These are phyloP conservation scores for Colletotrichum sidae DNA, from an alignment of 2,329 filamentous ascomycete genomes.

Conservation along the genomic window DNA sequence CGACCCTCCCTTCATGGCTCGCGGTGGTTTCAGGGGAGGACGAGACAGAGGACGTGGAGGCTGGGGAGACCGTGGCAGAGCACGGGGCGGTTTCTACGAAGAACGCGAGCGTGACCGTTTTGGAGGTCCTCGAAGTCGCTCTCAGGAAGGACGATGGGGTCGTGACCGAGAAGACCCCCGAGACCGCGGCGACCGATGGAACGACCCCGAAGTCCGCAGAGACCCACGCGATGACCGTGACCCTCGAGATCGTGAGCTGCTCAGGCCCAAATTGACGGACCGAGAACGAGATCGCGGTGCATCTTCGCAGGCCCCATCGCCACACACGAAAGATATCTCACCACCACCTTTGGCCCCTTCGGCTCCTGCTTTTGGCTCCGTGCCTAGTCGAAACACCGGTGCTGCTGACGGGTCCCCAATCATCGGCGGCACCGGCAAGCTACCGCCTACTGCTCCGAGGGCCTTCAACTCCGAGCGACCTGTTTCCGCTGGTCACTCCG, in stretches of 20 bases:
- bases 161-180: constrained; percentile 66
- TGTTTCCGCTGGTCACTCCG: constrained; percentile 53
- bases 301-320: constrained; percentile 60
- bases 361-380: constrained; percentile 68
- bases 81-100: constrained; percentile 65
- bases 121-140: constrained; percentile 68
- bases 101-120: constrained; percentile 70
- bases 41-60: constrained; percentile 66
- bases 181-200: constrained; percentile 57
- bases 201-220: constrained; percentile 53
- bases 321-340: constrained; percentile 63
- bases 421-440: constrained; percentile 54
- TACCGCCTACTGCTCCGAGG: constrained; percentile 65
- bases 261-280: constrained; percentile 61
- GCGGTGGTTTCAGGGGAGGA: constrained; percentile 64
- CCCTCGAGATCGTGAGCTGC: constrained; percentile 56
- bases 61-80: constrained; percentile 58
- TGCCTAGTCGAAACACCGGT: constrained; percentile 59
- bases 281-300: constrained; percentile 47
- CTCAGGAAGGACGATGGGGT: constrained; percentile 71
- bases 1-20: constrained; percentile 68
- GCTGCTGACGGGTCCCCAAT: constrained; percentile 46
- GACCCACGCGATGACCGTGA: constrained; percentile 63
- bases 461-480: constrained; percentile 64
- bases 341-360: constrained; percentile 69